These are phyloP conservation scores for Fusarium piperis DNA, from an alignment of 2,329 filamentous ascomycete species.

Conservation along the genomic window DNA sequence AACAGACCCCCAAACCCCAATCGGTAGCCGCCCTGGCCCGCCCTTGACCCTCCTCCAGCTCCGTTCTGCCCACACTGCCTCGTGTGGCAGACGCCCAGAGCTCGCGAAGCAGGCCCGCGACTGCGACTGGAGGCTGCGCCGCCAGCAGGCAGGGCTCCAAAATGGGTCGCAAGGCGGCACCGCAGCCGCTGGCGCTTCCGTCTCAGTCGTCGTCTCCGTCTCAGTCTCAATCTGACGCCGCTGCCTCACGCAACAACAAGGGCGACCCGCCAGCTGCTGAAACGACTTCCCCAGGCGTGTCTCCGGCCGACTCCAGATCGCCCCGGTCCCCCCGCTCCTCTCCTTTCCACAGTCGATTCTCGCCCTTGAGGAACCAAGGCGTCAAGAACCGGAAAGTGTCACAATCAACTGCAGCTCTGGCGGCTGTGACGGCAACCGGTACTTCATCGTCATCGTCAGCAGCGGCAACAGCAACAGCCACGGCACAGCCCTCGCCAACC, in stretches of 20 bases:
- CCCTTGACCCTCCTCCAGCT: constrained; percentile 24
- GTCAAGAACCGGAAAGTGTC: constrained; percentile 38
- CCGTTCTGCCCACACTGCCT: constrained; percentile 34
- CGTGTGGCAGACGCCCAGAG: constrained; percentile 29
- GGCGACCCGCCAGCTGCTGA: constrained; percentile 45
- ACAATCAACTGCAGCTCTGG: constrained; percentile 36
- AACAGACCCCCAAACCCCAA: constrained; percentile 2
- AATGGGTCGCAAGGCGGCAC: constrained; percentile 69
- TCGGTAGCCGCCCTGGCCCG: constrained; percentile 30
- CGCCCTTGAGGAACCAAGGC: constrained; percentile 44
- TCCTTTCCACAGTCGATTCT: constrained; percentile 55
- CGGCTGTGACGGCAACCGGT: constrained; percentile 14
- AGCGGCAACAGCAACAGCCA: neutral
- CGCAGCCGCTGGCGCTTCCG: constrained; percentile 64
- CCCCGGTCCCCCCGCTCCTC: constrained; percentile 57
- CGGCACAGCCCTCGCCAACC: constrained; percentile 19
- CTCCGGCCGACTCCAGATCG: constrained; percentile 51
- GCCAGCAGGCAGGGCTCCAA: constrained; percentile 40
- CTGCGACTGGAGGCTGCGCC: constrained; percentile 32
- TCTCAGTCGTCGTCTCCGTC: constrained; percentile 32
- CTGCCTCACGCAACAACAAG: constrained; percentile 46
- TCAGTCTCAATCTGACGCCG: constrained; percentile 49
- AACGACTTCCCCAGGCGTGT: constrained; percentile 43
- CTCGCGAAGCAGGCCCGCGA: constrained; percentile 38
- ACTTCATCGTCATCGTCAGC: constrained; percentile 6